phyloP scores from a whole-genome alignment of 257 asterid genomes.

The Eustoma russellianum region DNA sequence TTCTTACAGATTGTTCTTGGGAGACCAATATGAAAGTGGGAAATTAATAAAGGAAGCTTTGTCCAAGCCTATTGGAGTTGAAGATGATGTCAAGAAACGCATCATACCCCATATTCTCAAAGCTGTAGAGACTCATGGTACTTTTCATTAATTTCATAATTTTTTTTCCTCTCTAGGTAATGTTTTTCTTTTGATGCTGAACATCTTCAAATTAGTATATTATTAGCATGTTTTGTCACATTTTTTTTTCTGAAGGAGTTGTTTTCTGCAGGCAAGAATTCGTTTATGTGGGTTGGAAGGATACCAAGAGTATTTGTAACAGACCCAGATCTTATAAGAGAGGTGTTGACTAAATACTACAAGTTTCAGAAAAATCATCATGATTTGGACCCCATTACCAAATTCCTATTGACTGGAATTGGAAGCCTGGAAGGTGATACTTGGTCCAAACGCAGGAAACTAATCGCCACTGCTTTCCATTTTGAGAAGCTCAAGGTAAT shows the following conservation, averaged over 20 bases:
- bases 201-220: too few relatives aligned
- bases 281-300: constrained; percentile 25
- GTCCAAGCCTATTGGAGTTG: constrained; percentile 8
- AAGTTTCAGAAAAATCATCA: constrained; percentile 15
- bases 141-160: too few relatives aligned
- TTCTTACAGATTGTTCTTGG: constrained; percentile 9
- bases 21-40: constrained; percentile 13
- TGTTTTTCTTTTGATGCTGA: too few relatives aligned
- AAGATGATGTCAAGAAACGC: constrained; percentile 11
- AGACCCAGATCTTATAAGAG: constrained; percentile 22
- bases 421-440: constrained; percentile 30
- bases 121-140: constrained; percentile 9
- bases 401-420: constrained; percentile 24
- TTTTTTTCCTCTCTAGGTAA: too few relatives aligned
- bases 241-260: not conserved
- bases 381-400: constrained; percentile 1
- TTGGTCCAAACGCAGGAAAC: constrained; percentile 51
- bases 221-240: too few relatives aligned
- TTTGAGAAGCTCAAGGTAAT: constrained; percentile 42
- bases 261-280: constrained; percentile 15
- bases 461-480: constrained; percentile 44
- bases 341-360: constrained; percentile 17
- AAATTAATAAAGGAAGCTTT: constrained; percentile 7
- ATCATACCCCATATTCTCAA: constrained; percentile 10
- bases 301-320: constrained; percentile 14